Evolutionary conservation across 1,284 basidiomycete species (phyloP).

Genomic region (Coniophora puteana): DNA sequence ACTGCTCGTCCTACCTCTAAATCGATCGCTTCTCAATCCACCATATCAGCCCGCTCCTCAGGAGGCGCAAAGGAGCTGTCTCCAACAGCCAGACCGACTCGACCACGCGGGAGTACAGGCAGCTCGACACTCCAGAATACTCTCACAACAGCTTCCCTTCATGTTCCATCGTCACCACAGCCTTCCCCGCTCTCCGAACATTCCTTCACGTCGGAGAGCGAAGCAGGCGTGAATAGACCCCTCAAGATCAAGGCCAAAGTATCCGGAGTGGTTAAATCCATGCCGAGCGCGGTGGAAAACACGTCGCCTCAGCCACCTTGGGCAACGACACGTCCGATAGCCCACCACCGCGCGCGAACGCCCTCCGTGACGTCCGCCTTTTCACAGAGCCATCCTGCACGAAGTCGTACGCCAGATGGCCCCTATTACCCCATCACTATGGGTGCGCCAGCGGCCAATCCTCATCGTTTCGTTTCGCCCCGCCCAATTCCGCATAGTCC

Average conservation of each 20-base stretch:
- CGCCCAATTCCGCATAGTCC: conserved; percentile 30
- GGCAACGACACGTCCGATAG: conserved; percentile 30
- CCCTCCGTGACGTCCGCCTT: conserved; percentile 41
- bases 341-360: conserved; percentile 34
- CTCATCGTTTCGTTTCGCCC: conserved; percentile 44
- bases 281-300: conserved; percentile 9
- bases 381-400: conserved; percentile 29
- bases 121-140: conserved; percentile 33
- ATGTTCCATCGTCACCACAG: conserved; percentile 15
- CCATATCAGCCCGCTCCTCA: conserved; percentile 19
- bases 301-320: conserved; percentile 26
- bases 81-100: conserved; percentile 22
- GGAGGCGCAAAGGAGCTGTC: too few species aligned
- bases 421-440: conserved; percentile 58
- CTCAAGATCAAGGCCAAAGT: conserved; percentile 55
- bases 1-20: conserved; percentile 24
- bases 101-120: too few species aligned
- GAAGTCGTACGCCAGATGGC: conserved; percentile 19
- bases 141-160: conserved; percentile 19
- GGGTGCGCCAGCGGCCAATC: conserved; percentile 49
- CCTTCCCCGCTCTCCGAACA: conserved; percentile 19
- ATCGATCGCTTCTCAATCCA: conserved; percentile 16
- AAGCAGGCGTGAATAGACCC: conserved; percentile 13
- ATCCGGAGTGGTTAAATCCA: conserved; percentile 38
- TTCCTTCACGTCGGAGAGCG: conserved; percentile 10